phyloP scores from a whole-genome alignment of 169 alveolate species.

The Plasmodium chabaudi region DNA sequence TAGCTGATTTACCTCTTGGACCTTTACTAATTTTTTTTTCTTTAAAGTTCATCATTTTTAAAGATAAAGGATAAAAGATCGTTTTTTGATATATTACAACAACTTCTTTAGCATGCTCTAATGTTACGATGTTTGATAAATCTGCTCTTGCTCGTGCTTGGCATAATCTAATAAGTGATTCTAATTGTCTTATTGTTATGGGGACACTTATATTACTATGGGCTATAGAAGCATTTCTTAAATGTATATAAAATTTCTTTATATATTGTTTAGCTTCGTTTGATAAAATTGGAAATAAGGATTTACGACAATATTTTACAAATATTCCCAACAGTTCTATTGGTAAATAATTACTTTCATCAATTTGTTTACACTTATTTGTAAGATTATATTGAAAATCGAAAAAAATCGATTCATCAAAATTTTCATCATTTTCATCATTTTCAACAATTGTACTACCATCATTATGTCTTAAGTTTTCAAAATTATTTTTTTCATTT shows the following conservation, averaged over 20 bases:
- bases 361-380: slow-evolving; percentile 59
- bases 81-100: slow-evolving; percentile 82
- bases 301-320: slow-evolving; percentile 40
- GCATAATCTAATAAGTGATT: slow-evolving; percentile 90
- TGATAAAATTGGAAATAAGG: slow-evolving; percentile 41
- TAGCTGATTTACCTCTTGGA: slow-evolving; percentile 40
- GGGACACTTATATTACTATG: slow-evolving; percentile 79
- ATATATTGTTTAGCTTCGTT: slow-evolving; percentile 55
- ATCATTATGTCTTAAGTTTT: not conserved
- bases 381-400: slow-evolving; percentile 21
- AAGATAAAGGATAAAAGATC: slow-evolving; percentile 47
- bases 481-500: not conserved
- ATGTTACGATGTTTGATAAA: slow-evolving; percentile 74
- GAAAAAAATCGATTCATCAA: not conserved
- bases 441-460: not conserved
- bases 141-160: slow-evolving; percentile 94
- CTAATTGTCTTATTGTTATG: slow-evolving; percentile 91
- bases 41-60: slow-evolving; percentile 49
- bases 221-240: slow-evolving; percentile 37
- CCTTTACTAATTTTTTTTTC: slow-evolving; percentile 6
- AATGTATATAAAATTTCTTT: slow-evolving; percentile 54
- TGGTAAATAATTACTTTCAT: slow-evolving; percentile 39
- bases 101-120: slow-evolving; percentile 81
- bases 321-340: slow-evolving; percentile 44
- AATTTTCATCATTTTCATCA: not conserved